These are phyloP conservation scores for Penicillium longicatenatum DNA, from an alignment of 495 filamentous ascomycete species.

Conservation along the genomic window DNA sequence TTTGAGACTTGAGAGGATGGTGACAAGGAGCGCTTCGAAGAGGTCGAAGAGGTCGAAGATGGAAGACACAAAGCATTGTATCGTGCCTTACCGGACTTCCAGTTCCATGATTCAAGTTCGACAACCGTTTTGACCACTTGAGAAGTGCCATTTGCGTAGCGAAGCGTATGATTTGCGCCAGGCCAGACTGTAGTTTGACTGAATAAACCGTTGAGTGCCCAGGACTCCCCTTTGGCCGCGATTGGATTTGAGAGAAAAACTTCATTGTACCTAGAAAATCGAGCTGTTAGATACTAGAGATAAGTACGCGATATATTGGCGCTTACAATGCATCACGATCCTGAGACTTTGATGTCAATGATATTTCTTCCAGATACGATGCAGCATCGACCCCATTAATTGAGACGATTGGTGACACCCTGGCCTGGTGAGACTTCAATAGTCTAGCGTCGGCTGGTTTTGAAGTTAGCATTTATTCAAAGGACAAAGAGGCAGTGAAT, in stretches of 20 bases:
- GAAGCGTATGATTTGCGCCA: neutral
- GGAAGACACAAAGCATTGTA: neutral
- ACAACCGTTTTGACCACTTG: neutral
- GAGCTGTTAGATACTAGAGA: too few species aligned
- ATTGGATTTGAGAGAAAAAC: neutral
- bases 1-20: neutral
- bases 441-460: neutral
- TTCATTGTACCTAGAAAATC: neutral
- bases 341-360: neutral
- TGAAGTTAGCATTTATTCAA: too few species aligned
- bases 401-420: constrained; percentile 3
- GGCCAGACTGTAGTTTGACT: neutral
- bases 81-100: neutral
- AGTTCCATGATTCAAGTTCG: neutral
- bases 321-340: constrained; percentile 1
- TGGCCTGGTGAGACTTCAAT: neutral
- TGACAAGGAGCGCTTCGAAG: neutral
- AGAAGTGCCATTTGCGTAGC: constrained; percentile 5
- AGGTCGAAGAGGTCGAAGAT: too few species aligned
- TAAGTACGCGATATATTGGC: too few species aligned
- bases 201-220: too few species aligned
- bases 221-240: neutral
- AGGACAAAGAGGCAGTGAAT: too few species aligned
- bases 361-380: neutral
- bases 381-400: constrained; percentile 1